These are phyloP conservation scores for Pyrus bretschneideri DNA, from an alignment of 306 rosid genomes.

Conservation along the genomic window DNA sequence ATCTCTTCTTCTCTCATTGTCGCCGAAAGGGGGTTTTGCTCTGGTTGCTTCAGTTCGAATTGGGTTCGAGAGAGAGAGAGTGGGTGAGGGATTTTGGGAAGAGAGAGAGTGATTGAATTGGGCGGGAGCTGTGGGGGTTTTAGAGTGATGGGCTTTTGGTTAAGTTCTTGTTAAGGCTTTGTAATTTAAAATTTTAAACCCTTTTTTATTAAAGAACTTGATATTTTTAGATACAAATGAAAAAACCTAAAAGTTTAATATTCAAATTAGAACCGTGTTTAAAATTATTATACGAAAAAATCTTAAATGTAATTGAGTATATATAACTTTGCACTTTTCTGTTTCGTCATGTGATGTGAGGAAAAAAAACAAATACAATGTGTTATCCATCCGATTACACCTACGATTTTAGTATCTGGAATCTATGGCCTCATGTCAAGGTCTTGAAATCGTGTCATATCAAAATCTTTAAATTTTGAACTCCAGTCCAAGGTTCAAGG, in stretches of 20 bases:
- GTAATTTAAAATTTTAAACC: neutral
- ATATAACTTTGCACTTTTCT: no score
- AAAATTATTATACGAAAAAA: neutral
- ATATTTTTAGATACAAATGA: neutral
- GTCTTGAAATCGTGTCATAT: no score
- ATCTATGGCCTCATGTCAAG: no score
- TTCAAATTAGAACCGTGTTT: neutral
- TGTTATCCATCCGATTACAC: neutral
- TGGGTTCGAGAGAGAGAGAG: neutral
- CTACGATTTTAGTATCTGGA: neutral
- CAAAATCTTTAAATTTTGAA: neutral
- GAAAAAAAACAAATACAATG: no score
- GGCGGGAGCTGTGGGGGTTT: neutral
- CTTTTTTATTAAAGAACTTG: neutral
- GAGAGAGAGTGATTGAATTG: neutral
- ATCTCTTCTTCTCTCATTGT: constrained; percentile 78
- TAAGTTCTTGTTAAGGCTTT: neutral
- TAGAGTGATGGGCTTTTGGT: neutral
- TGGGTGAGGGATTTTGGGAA: neutral
- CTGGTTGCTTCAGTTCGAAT: neutral
- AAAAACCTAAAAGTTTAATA: neutral
- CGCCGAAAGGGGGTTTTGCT: neutral
- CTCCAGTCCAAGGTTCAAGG: neutral
- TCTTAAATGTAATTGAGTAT: no score
- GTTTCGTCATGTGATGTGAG: no score